Base-by-base conservation (phyloP, 2,329 filamentous ascomycete species). In the Lecanicillium sp. region DNA sequence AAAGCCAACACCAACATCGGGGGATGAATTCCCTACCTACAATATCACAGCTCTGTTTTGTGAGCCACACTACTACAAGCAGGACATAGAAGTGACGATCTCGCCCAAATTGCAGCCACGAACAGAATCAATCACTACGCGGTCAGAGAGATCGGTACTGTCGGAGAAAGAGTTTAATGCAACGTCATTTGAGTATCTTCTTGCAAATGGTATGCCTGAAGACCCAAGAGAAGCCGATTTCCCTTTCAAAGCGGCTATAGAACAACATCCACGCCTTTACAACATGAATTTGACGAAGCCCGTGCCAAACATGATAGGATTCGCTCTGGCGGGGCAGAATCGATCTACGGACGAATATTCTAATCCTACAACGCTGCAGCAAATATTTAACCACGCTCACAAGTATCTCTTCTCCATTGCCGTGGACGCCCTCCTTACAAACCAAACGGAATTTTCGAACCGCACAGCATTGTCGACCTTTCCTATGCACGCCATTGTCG, bases 21-120 rank as follows among this genome's bases (percentile, higher is more conserved):
- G 12, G 5, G 18, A 33, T 15, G 11, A 11, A 17, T 10, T 6
- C 3, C 34, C 32, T 0, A 22, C 40, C 1, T 47, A 42, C 33
- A 48, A 53, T 6, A 41, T 60, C 0, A 66, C 61, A 0, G 58
- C 60, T 0, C 17, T 66, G 0, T 74, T 64, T 34, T 74, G 71
- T 34, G 50, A 64, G 17, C 42, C 69, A 0, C 46, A 25, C 0
- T 79, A 77, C 40, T 66, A 61, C 35, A 55, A 60, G n/a, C 68
- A 74, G 29, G 11, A 54, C 0, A 68, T 72, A 0, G 49, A 53
- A 0, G 65, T 68, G 55, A 77, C 0, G 36, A 41, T 2, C 41
- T 52, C 0, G 1, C 11, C 18, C 0, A 44, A 20, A 0, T 22
- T 44, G 0, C 37, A 39, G 1, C 58, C 56, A 0, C 3, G 46